Base-by-base conservation (phyloP, 306 rosid genomes). In the Corylus heterophylla region DNA sequence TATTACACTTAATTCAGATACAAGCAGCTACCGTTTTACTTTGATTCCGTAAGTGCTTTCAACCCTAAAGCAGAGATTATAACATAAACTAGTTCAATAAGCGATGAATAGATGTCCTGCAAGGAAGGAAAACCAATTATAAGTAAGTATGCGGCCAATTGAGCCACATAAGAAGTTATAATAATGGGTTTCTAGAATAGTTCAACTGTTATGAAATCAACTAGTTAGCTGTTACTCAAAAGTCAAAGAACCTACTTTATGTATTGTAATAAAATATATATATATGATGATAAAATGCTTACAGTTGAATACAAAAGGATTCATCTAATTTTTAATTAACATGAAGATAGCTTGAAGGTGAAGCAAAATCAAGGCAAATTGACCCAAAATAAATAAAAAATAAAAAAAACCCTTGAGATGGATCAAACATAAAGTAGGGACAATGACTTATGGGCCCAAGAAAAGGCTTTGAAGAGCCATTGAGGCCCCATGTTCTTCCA, bases 31-130 rank as follows among this genome's bases (percentile, higher is more conserved):
- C 72, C 44, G 71, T 29, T 74, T 69, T 29, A 75, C 69, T 67
- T 42, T 39, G 72, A 11, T 18, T 67, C 14, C 7, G 11, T n/a
- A 3, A 44, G 8, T 42, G 4, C 51, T 71, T 79, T 71, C 66
- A 82, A 71, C 49, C 71, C 73, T 49, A 78, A 54, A 71, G 71
- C 44, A 1, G 35, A 67, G 76, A 69, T 25, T 63, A 18, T 49
- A 18, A 16, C 81, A 68, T 79, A 29, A 64, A 63, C 54, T 73
- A 50, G 75, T 48, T 77, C 85, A 73, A 12, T 18, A 77, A 54
- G 72, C 85, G 22, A 66, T 50, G 80, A 79, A 75, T 61, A 69
- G 47, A 84, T 68, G 69, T 84, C 91, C 94, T 92, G 92, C 85
- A 88, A 73, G 73, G 69, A 13, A 77, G 61, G 71, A 63, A 68